Evolutionary conservation across 2,329 filamentous ascomycete species (phyloP).

Genomic region (Diaporthe australafricana): DNA sequence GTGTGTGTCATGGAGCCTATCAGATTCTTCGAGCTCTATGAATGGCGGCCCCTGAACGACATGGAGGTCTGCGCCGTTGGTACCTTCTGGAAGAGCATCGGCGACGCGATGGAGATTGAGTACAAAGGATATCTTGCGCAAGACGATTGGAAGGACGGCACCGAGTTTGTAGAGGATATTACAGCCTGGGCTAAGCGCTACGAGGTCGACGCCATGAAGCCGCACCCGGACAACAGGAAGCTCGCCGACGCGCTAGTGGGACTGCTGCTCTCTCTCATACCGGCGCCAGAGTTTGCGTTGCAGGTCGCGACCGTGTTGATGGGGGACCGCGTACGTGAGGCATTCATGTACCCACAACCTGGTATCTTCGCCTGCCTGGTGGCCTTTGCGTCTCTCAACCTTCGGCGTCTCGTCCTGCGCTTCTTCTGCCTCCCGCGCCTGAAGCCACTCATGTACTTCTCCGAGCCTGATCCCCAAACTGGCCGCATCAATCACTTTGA

Average conservation of each 20-base stretch:
- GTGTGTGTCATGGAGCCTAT: slow-evolving; percentile 76
- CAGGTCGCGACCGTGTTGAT: slow-evolving; percentile 70
- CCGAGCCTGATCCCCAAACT: slow-evolving; percentile 62
- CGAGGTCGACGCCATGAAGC: slow-evolving; percentile 70
- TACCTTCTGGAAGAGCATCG: slow-evolving; percentile 78
- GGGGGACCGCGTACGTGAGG: slow-evolving; percentile 71
- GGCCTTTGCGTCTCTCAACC: slow-evolving; percentile 59
- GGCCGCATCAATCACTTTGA: slow-evolving; percentile 61
- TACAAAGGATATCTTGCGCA: slow-evolving; percentile 54
- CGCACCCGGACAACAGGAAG: slow-evolving; percentile 58
- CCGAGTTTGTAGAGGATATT: slow-evolving; percentile 64
- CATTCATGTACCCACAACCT: slow-evolving; percentile 71
- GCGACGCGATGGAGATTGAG: slow-evolving; percentile 76
- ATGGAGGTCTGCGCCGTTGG: slow-evolving; percentile 76
- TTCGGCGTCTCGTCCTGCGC: slow-evolving; percentile 67
- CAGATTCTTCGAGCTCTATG: slow-evolving; percentile 72
- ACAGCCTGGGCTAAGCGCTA: slow-evolving; percentile 64
- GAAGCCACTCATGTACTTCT: slow-evolving; percentile 52
- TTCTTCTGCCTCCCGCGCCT: slow-evolving; percentile 71
- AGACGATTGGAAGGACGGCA: slow-evolving; percentile 58
- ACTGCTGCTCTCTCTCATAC: slow-evolving; percentile 68
- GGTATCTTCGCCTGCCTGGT: slow-evolving; percentile 50
- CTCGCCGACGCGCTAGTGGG: slow-evolving; percentile 70
- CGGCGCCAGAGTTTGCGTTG: slow-evolving; percentile 59
- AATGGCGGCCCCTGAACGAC: slow-evolving; percentile 76